These are phyloP conservation scores for Talaromyces proteolyticus DNA, from an alignment of 495 filamentous ascomycete species.

Conservation along the genomic window DNA sequence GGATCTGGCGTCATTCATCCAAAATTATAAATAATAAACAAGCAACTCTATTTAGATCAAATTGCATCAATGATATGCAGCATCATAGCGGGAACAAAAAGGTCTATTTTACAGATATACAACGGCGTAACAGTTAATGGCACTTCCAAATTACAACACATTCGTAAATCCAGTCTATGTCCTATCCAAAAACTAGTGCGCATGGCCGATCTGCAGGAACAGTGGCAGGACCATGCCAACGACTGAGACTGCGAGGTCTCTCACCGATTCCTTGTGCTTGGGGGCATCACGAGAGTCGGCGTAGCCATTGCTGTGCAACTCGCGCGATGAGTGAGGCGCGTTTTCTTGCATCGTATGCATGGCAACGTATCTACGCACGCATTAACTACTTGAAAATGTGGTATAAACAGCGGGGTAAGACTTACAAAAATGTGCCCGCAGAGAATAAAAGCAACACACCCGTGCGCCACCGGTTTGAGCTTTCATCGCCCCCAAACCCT, in stretches of 20 bases:
- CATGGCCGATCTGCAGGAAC: conserved; percentile 85
- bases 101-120: too few relatives aligned
- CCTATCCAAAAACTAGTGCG: too few relatives aligned
- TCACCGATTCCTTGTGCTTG: conserved; percentile 39
- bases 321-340: conserved; percentile 44
- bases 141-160: too few relatives aligned
- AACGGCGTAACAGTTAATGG: too few relatives aligned
- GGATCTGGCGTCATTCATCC: too few relatives aligned
- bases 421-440: conserved; percentile 91
- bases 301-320: conserved; percentile 58
- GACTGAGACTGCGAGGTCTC: conserved; percentile 65
- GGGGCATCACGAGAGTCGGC: conserved; percentile 43
- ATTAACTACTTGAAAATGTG: conserved; percentile 9
- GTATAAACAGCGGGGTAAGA: conserved; percentile 7
- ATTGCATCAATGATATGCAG: too few relatives aligned
- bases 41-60: too few relatives aligned
- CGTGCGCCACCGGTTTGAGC: conserved; percentile 74
- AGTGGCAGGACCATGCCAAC: conserved; percentile 87
- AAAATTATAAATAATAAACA: too few relatives aligned
- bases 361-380: conserved; percentile 72
- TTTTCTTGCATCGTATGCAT: conserved; percentile 98
- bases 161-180: too few relatives aligned
- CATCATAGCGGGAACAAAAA: too few relatives aligned
- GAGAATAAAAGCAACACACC: conserved; percentile 89
- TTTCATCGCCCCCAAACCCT: conserved; percentile 33